phyloP scores from a whole-genome alignment of 2,329 filamentous ascomycete species.

The Ascochyta koolunga region DNA sequence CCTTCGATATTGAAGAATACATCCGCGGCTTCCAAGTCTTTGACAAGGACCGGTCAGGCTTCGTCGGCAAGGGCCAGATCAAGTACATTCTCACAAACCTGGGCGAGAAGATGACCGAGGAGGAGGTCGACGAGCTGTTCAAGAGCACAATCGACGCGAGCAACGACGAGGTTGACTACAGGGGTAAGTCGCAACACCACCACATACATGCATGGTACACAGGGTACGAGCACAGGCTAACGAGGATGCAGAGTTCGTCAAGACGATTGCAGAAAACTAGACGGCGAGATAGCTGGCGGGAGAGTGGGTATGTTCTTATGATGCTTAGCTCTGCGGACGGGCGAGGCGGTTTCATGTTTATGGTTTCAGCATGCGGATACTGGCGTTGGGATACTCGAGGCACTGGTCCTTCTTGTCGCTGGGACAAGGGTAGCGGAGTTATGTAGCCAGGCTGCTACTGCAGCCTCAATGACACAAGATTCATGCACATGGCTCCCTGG shows the following conservation, averaged over 20 bases:
- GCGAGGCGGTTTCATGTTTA: constrained; percentile 31
- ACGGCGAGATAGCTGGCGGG: neutral
- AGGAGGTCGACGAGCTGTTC: constrained; percentile 97
- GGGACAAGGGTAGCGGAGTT: constrained; percentile 8
- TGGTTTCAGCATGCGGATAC: constrained; percentile 34
- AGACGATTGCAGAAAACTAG: constrained; percentile 50
- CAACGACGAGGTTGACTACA: constrained; percentile 97
- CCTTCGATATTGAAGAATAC: constrained; percentile 97
- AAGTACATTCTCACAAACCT: constrained; percentile 98
- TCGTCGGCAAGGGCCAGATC: constrained; percentile 96
- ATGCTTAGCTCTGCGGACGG: constrained; percentile 18
- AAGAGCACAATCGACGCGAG: constrained; percentile 92
- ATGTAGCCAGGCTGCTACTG: constrained; percentile 19
- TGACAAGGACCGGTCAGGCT: constrained; percentile 98
- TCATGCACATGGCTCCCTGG: neutral
- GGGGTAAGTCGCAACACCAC: constrained; percentile 63
- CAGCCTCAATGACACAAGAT: constrained; percentile 14
- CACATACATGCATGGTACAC: neutral
- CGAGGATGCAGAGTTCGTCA: constrained; percentile 43
- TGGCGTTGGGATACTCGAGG: constrained; percentile 36
- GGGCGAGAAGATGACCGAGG: constrained; percentile 99
- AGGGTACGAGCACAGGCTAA: constrained; percentile 11
- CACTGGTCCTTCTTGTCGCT: constrained; percentile 5
- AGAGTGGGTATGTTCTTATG: constrained; percentile 7
- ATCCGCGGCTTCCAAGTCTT: constrained; percentile 99